Conservation (phyloP, 768 basidiomycete species). For the Tephrocybe sp. region DNA sequence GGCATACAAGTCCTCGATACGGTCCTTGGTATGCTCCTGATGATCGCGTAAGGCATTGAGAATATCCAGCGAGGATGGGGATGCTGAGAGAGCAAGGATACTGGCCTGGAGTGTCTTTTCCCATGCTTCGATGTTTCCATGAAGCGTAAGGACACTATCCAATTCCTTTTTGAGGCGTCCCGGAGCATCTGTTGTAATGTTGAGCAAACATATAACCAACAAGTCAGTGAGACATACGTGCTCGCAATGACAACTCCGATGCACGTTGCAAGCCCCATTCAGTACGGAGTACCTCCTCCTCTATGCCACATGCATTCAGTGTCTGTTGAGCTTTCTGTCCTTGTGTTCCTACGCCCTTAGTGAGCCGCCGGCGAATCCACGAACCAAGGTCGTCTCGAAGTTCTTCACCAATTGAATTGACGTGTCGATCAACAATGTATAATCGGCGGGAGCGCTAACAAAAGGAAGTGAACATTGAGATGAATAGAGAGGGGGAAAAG, state of each 20-base stretch:
- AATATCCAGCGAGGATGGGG: slow-evolving; percentile 5
- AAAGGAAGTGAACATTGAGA: too few relatives aligned
- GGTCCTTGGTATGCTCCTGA: slow-evolving; percentile 8
- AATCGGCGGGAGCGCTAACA: slow-evolving; percentile 24
- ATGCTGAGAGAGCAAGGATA: not conserved
- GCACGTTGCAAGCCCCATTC: slow-evolving; percentile 33
- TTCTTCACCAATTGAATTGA: slow-evolving; percentile 22
- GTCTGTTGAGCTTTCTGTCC: slow-evolving; percentile 14
- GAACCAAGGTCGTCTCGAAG: slow-evolving; percentile 27
- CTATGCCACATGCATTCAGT: too few relatives aligned
- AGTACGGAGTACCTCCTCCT: slow-evolving; percentile 16
- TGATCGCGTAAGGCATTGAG: slow-evolving; percentile 20
- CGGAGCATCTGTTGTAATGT: too few relatives aligned
- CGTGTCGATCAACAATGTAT: slow-evolving; percentile 35
- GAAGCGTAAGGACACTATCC: too few relatives aligned
- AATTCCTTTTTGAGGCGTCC: too few relatives aligned
- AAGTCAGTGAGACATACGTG: too few relatives aligned
- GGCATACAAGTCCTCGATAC: not conserved
- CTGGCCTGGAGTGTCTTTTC: slow-evolving; percentile 21
- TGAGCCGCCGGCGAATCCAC: slow-evolving; percentile 27
- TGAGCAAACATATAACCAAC: too few relatives aligned
- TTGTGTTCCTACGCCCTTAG: slow-evolving; percentile 15
- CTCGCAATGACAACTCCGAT: slow-evolving; percentile 29
- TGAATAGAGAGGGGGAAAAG: too few relatives aligned
- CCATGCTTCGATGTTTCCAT: too few relatives aligned